Base-by-base conservation (phyloP, 345 rosid genomes). In the Eucalyptus tenuipes region DNA sequence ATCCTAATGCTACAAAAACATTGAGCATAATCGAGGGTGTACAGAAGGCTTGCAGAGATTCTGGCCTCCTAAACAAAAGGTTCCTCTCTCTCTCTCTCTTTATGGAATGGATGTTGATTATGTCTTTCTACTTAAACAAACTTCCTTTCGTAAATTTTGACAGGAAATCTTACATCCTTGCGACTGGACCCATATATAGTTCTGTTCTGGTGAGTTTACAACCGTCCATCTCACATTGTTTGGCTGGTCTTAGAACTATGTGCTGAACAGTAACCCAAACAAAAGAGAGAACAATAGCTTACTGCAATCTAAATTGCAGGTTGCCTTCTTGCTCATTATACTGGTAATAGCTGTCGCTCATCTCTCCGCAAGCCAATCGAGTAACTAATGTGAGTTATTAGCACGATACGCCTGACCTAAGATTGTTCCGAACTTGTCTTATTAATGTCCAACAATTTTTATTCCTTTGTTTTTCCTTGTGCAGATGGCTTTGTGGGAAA, bases 1-100 rank as follows among this genome's bases (percentile, higher is more conserved):
- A 96, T 88, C 99, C 98, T 9, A 95, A 93, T 92, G 96, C 95
- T 47, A 87, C 90, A 88, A 95, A 92, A 90, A 95, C 97, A 50
- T 85, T 92, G 85, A 93, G 89, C 88, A 92, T 94, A 87, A 89
- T 97, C 55, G 97, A 96, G 88, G 94, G 94, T 12, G 88, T 94
- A 84, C 94, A 94, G 91, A 93, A 95, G 89, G 59, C 92, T 45
- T 96, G 99, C 95, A 90, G 50, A 90, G 94, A 94, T 48, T 93
- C 95, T 17, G 96, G 99, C 82, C 85, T 91, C 49, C 91, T 95
- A 86, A 90, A 85, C 82, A 93, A 90, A 91, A 95, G 98, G 98
- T 95, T n/a, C 31, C 66, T 12, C 66, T 27, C 66, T 25, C 61
- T 55, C 29, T 55, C 6, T 57, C 64, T 57, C 64, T 57, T 13